Base-by-base conservation (phyloP, 2,329 filamentous ascomycete genomes). In the Phyllosticta citrichinensis region DNA sequence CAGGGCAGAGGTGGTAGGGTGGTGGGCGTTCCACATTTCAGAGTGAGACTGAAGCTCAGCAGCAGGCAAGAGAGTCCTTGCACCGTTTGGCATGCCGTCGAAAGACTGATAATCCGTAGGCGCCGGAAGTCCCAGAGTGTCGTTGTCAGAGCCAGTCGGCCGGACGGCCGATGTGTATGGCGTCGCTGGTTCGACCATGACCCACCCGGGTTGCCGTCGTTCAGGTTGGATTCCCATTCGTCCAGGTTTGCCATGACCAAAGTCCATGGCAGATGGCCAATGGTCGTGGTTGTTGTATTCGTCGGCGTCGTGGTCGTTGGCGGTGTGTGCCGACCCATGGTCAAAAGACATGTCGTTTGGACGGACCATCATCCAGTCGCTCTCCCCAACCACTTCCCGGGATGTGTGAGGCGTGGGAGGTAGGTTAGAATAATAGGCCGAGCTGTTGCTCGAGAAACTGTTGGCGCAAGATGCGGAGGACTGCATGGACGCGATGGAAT, bases 401-500 rank as follows among this genome's bases (percentile, higher is more conserved):
- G 63, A 63, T 27, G 65, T 67, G 14, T 64, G 64, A n/a, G 70
- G 70, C 2, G 71, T 72, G 19, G 65, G 65, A 11, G 70, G 69
- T 52, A 68, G 62, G 14, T 63, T 56, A 11, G 60, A 55, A 30
- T 55, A 63, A 25, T 56, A 57, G 5, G 61, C 57, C 1, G 63
- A 63, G 51, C 33, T 40, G 33, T 57, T 55, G 60, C 60, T 62
- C n/a, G 58, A 54, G 30, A 62, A 66, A 56, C 65, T 66, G 20
- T 64, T 62, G 8, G 62, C 63, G 33, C 64, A 66, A 5, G 63
- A 63, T 33, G 52, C 40, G 19, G 70, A 63, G 17, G 69, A 70
- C 27, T 71, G 66, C 14, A 66, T 65, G 3, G 71, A 73, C 3
- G 66, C 68, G 11, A 68, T 64, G 1, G 68, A 71, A 59, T 70